These are phyloP conservation scores for Lipomyces yamadae DNA, from an alignment of 805 yeast species.

Conservation along the genomic window DNA sequence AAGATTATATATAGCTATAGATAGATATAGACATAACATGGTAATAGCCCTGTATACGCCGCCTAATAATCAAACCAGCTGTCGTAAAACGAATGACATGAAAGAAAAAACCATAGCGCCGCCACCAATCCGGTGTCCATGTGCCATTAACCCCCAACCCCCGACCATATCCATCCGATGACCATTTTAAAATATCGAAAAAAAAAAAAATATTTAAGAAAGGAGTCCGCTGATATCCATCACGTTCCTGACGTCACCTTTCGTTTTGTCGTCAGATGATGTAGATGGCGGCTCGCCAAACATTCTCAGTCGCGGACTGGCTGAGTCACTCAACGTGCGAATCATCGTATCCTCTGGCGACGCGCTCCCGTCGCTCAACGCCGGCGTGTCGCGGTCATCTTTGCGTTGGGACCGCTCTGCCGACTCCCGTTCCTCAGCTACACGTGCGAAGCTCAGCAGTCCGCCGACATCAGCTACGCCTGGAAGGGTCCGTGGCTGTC, in stretches of 20 bases:
- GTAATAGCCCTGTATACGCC: not conserved
- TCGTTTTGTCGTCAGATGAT: not conserved
- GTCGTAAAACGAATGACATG: not conserved
- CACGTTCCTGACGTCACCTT: slow-evolving; percentile 19
- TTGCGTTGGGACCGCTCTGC: slow-evolving; percentile 5
- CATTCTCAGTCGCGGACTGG: slow-evolving; percentile 6
- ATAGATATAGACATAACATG: not conserved
- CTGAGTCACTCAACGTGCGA: slow-evolving; percentile 16
- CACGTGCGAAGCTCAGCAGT: slow-evolving; percentile 15
- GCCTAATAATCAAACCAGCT: not conserved
- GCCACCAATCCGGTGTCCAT: not conserved
- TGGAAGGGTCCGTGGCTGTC: slow-evolving; percentile 20
- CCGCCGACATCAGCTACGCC: slow-evolving; percentile 16
- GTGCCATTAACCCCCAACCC: not conserved
- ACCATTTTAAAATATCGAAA: not conserved
- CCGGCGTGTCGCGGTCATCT: slow-evolving; percentile 18
- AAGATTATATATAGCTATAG: not conserved
- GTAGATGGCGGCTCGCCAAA: slow-evolving; percentile 12
- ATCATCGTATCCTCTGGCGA: slow-evolving; percentile 28
- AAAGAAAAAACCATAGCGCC: not conserved
- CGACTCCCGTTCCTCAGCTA: slow-evolving; percentile 12
- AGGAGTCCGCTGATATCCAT: slow-evolving; percentile 31
- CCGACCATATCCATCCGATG: not conserved
- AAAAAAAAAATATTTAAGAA: slow-evolving; percentile 4
- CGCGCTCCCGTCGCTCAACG: slow-evolving; percentile 27